Conservation (phyloP, 2,329 filamentous ascomycete species). For the Beauveria scarabaeidicola region DNA sequence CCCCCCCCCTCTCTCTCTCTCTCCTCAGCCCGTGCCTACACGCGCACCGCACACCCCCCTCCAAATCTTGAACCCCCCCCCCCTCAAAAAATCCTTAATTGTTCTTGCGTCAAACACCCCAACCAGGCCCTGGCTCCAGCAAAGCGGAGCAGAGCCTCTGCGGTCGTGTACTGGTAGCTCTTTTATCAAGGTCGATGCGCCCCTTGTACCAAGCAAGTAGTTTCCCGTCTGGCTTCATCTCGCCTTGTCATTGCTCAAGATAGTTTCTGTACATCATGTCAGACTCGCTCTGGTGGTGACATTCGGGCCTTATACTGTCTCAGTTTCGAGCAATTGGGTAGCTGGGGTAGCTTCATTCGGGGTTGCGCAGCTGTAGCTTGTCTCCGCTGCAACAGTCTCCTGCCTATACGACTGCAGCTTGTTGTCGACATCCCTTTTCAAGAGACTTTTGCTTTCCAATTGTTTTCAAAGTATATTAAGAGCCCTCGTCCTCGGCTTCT, state of each 20-base stretch:
- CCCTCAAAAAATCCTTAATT: neutral
- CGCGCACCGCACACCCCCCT: neutral
- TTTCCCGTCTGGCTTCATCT: neutral
- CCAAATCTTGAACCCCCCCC: neutral
- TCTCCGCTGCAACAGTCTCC: neutral
- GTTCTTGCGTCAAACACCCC: neutral
- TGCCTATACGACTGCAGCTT: neutral
- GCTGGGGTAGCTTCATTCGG: neutral
- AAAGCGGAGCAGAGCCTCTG: neutral
- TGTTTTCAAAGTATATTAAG: neutral
- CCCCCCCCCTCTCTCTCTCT: neutral
- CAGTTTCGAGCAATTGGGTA: neutral
- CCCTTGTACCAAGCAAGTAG: neutral
- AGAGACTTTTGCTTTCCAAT: neutral
- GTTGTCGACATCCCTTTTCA: neutral
- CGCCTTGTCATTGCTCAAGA: neutral
- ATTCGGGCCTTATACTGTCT: neutral
- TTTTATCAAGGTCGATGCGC: slow-evolving; percentile 7
- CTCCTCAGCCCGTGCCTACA: neutral
- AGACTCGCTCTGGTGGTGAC: neutral
- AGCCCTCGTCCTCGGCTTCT: neutral
- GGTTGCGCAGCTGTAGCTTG: neutral
- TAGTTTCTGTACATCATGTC: neutral
- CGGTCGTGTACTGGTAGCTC: neutral
- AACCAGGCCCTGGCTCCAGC: neutral